phyloP scores from a whole-genome alignment of 2,329 filamentous ascomycete genomes.

The Beauveria rudraprayagi region DNA sequence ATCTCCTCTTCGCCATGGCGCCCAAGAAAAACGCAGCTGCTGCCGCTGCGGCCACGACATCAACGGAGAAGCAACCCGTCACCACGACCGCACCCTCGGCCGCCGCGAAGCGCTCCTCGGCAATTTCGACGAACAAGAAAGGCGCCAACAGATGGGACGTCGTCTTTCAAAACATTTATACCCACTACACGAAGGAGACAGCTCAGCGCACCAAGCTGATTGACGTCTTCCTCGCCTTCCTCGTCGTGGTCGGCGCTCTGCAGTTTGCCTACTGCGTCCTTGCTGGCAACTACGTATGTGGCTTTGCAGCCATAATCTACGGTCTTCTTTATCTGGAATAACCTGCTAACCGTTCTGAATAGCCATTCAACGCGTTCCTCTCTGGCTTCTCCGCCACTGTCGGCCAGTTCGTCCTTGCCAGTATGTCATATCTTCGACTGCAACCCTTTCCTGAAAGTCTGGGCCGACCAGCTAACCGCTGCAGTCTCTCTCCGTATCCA shows the following conservation, averaged over 20 bases:
- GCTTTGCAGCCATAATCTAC: neutral
- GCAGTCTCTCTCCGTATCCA: constrained; percentile 76
- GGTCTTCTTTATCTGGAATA: neutral
- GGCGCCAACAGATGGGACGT: constrained; percentile 38
- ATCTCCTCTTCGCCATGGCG: constrained; percentile 31
- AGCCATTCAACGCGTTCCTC: constrained; percentile 99
- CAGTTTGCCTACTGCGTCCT: constrained; percentile 92
- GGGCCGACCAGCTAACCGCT: constrained; percentile 1
- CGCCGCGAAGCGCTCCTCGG: constrained; percentile 13
- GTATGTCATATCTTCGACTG: constrained; percentile 37
- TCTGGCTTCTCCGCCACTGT: constrained; percentile 91
- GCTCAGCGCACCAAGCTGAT: constrained; percentile 87
- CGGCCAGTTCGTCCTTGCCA: constrained; percentile 94
- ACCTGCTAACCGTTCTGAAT: constrained; percentile 17
- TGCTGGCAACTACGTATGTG: constrained; percentile 85
- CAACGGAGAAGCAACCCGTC: constrained; percentile 36
- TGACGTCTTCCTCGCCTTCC: constrained; percentile 82
- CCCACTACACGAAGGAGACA: constrained; percentile 72
- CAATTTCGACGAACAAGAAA: constrained; percentile 18
- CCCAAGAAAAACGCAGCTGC: constrained; percentile 40
- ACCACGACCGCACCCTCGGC: constrained; percentile 24
- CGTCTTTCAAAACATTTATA: constrained; percentile 63
- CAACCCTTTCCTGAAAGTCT: neutral
- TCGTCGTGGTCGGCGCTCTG: constrained; percentile 75
- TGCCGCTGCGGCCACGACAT: constrained; percentile 21